Percentiles rank a stretch among this genome's conserved stretches.
These are phyloP conservation scores for Diplogelasinospora grovesii DNA, from an alignment of 495 filamentous ascomycete species.

Conservation along the genomic window DNA sequence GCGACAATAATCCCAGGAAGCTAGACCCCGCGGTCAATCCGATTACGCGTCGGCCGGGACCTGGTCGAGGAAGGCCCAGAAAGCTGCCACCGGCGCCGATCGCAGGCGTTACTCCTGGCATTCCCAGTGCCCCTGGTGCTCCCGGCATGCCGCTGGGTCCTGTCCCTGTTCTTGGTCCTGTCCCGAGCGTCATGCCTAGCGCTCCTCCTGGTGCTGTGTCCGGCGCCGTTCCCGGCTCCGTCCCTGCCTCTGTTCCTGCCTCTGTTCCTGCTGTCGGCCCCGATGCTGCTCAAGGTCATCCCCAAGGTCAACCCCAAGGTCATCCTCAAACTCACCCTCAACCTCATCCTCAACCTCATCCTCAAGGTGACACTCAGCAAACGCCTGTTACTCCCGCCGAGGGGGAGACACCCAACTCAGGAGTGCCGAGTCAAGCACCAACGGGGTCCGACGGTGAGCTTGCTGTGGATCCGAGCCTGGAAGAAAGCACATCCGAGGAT, in stretches of 20 bases:
- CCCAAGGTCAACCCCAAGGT: no score
- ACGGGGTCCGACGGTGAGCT: conserved; percentile 17
- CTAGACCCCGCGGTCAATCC: conserved; percentile 40
- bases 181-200: no score
- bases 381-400: no score
- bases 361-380: no score
- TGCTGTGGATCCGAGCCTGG: conserved; percentile 25
- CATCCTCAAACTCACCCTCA: no score
- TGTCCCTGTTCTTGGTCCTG: neutral
- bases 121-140: conserved; percentile 2
- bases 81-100: conserved; percentile 20
- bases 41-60: conserved; percentile 44
- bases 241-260: neutral
- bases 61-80: conserved; percentile 40
- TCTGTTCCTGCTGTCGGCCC: no score
- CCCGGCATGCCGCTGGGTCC: conserved; percentile 1
- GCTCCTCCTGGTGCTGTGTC: no score
- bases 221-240: conserved; percentile 5
- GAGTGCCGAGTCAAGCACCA: no score
- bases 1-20: conserved; percentile 20
- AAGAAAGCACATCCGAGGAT: conserved; percentile 13
- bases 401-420: no score
- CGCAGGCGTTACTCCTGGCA: neutral
- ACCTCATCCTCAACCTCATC: no score
- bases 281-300: no score